Conservation (phyloP, 2,329 filamentous ascomycete species). For the Celoporthe dispersa region DNA sequence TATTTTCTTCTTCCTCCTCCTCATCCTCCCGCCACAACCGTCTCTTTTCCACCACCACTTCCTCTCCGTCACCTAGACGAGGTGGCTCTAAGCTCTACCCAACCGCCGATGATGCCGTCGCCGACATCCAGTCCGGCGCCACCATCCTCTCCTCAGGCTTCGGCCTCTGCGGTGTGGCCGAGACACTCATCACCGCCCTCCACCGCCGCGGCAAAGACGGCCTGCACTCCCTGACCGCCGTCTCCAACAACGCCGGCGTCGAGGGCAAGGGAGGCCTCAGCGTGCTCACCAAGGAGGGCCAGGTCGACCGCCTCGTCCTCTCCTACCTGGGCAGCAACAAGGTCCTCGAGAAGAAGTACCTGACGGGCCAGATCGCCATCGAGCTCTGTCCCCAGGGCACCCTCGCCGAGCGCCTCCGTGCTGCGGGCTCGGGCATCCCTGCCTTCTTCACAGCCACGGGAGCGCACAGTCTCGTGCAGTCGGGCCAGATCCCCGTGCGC, state of each 20-base stretch:
- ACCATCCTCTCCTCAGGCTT: conserved; percentile 79
- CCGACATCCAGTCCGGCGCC: conserved; percentile 71
- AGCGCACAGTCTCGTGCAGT: conserved; percentile 68
- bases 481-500: conserved; percentile 68
- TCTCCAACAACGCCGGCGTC: conserved; percentile 80
- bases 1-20: background rate
- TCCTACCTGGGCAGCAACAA: conserved; percentile 82
- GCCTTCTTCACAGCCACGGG: conserved; percentile 82
- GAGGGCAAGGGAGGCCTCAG: conserved; percentile 71
- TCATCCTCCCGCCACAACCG: conserved; percentile 1
- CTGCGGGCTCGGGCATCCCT: conserved; percentile 76
- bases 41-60: conserved; percentile 20
- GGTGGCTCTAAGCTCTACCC: conserved; percentile 53
- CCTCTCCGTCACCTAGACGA: conserved; percentile 32
- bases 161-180: conserved; percentile 76
- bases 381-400: conserved; percentile 80
- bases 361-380: conserved; percentile 74
- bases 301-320: conserved; percentile 72
- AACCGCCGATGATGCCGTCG: conserved; percentile 69
- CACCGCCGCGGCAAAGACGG: conserved; percentile 61
- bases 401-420: conserved; percentile 72
- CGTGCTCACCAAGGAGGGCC: conserved; percentile 69
- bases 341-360: conserved; percentile 72
- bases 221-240: conserved; percentile 71
- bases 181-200: conserved; percentile 43